Conservation (phyloP, 108 stramenopile genomes). For the Cyclostephanos tholiformis region DNA sequence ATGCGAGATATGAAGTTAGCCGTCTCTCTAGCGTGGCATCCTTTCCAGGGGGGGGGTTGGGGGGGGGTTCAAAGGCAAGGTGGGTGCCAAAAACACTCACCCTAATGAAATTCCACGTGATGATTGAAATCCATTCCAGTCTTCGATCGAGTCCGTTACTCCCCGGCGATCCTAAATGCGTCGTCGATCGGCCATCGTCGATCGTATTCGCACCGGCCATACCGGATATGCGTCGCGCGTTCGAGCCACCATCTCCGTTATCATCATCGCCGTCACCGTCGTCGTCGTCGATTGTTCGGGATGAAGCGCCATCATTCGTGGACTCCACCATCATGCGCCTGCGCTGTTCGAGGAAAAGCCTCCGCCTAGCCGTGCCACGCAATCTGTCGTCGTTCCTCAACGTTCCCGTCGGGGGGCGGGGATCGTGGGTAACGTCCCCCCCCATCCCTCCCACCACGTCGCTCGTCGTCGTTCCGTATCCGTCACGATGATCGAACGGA, state of each 20-base stretch:
- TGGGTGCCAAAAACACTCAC: not conserved
- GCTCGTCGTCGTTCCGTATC: conserved; percentile 3
- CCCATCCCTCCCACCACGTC: conserved; percentile 2
- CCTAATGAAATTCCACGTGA: conserved; percentile 7
- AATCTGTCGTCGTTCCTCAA: conserved; percentile 43
- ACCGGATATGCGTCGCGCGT: not conserved
- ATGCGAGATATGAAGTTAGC: not conserved
- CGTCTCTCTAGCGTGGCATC: not conserved
- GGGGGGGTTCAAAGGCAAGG: not conserved
- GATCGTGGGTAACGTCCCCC: too few species aligned
- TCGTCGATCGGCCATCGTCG: not conserved
- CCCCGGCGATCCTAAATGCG: not conserved
- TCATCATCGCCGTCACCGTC: not conserved
- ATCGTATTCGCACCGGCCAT: not conserved
- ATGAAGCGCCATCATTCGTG: not conserved
- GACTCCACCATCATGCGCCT: conserved; percentile 38
- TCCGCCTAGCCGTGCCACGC: conserved; percentile 37
- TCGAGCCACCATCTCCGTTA: not conserved
- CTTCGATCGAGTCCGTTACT: not conserved
- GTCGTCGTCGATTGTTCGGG: not conserved
- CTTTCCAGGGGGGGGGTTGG: not conserved
- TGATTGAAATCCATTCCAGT: not conserved
- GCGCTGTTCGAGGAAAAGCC: conserved; percentile 41
- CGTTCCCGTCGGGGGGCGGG: not conserved
- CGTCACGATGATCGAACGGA: too few species aligned